These are phyloP conservation scores for Blastocystis sp. DNA, from an alignment of 352 stramenopile species.

Conservation along the genomic window DNA sequence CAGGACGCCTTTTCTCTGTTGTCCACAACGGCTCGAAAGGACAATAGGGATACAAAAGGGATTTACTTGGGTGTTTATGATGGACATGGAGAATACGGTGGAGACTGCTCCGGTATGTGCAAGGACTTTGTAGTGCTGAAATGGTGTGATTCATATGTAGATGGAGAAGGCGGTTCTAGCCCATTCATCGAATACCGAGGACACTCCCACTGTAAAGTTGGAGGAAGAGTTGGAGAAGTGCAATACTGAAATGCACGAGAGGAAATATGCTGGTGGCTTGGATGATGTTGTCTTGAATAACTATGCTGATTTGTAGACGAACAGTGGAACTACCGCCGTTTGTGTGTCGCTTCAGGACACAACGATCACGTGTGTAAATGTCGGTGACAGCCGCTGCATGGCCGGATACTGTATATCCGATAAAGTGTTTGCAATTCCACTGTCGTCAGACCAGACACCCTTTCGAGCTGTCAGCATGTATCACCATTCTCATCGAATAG, in stretches of 20 bases:
- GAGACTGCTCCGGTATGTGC: background rate
- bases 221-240: conserved; percentile 21
- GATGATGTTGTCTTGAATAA: background rate
- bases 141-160: background rate
- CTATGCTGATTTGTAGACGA: background rate
- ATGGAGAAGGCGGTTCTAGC: conserved; percentile 11
- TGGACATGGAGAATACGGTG: conserved; percentile 33
- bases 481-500: background rate
- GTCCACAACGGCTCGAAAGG: background rate
- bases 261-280: background rate
- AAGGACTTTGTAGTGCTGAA: background rate
- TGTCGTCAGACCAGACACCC: conserved; percentile 9
- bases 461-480: background rate
- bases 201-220: no score
- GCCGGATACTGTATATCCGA: background rate
- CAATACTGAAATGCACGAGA: conserved; percentile 16
- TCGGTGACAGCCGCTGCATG: conserved; percentile 24
- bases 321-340: conserved; percentile 37
- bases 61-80: conserved; percentile 16
- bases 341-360: background rate
- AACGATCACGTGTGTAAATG: background rate
- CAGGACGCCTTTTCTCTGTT: conserved; percentile 11
- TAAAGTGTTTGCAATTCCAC: background rate
- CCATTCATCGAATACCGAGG: no score
- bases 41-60: background rate